Percentiles rank a stretch among this genome's conserved stretches.
phyloP scores from a whole-genome alignment of 2,329 filamentous ascomycete genomes.

The Alternaria sp. region DNA sequence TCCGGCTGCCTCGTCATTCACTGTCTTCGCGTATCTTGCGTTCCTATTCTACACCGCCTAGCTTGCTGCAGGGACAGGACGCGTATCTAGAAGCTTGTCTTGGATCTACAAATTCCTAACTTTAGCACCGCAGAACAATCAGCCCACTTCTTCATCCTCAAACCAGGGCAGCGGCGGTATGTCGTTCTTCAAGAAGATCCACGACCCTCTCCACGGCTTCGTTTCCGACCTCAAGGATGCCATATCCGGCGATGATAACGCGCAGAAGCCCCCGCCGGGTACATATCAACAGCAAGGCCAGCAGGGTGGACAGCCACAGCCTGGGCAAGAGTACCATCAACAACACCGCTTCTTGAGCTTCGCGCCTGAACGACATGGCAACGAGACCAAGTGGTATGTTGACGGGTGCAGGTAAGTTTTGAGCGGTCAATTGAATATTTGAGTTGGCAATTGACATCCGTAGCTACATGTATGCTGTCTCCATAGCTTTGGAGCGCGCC shows the following conservation, averaged over 20 bases:
- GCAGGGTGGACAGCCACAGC: slow-evolving; percentile 30
- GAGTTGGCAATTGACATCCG: neutral
- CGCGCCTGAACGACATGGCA: slow-evolving; percentile 73
- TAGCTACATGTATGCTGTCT: slow-evolving; percentile 82
- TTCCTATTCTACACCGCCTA: slow-evolving; percentile 7
- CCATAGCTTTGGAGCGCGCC: slow-evolving; percentile 77
- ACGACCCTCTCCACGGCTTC: slow-evolving; percentile 58
- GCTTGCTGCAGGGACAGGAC: neutral
- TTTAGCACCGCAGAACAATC: slow-evolving; percentile 20
- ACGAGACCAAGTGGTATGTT: slow-evolving; percentile 85
- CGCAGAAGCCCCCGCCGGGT: slow-evolving; percentile 51
- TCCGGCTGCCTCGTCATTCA: slow-evolving; percentile 10
- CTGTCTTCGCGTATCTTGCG: slow-evolving; percentile 2
- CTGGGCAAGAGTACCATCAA: slow-evolving; percentile 49
- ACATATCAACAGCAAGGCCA: slow-evolving; percentile 27
- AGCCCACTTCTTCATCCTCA: slow-evolving; percentile 34
- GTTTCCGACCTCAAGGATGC: slow-evolving; percentile 60
- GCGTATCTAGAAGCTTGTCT: neutral
- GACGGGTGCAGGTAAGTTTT: slow-evolving; percentile 57
- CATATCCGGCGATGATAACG: slow-evolving; percentile 55
- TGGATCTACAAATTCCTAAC: neutral
- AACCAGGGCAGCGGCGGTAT: slow-evolving; percentile 39
- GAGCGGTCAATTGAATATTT: too few relatives aligned
- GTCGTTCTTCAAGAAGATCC: slow-evolving; percentile 62
- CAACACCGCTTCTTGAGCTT: slow-evolving; percentile 68